Evolutionary conservation across 495 filamentous ascomycete species (phyloP).

Genomic region (Penicillium flavigenum): DNA sequence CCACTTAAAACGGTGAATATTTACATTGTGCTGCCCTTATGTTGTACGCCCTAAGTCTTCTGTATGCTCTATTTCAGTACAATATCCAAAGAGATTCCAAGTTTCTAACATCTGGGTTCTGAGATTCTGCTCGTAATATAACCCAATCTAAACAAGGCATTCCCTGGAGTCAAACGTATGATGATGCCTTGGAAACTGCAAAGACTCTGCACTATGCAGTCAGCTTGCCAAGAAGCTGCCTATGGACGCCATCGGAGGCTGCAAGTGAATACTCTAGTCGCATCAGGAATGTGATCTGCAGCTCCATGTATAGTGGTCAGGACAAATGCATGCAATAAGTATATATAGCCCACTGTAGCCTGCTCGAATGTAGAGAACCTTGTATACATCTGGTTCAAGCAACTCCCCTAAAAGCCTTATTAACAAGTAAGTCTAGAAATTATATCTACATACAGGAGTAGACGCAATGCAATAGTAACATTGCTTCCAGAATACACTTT

Average conservation of each 20-base stretch:
- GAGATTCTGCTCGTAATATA: neutral
- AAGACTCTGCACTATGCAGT: conserved; percentile 18
- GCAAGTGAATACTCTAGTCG: conserved; percentile 8
- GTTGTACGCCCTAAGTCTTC: neutral
- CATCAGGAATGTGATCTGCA: conserved; percentile 11
- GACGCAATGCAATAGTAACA: conserved; percentile 14
- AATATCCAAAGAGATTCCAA: neutral
- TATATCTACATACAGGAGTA: neutral
- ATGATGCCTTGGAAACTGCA: conserved; percentile 17
- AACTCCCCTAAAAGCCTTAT: neutral
- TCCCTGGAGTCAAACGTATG: conserved; percentile 7
- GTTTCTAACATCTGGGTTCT: neutral
- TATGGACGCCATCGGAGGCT: conserved; percentile 12
- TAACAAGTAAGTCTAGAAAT: neutral
- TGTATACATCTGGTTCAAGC: neutral
- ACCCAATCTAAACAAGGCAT: neutral
- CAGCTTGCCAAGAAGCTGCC: conserved; percentile 20
- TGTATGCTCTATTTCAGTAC: neutral
- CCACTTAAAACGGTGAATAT: conserved; percentile 4
- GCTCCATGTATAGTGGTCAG: conserved; percentile 1
- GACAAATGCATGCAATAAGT: conserved; percentile 5
- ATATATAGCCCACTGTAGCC: conserved; percentile 6
- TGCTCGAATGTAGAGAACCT: neutral
- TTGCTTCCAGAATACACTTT: conserved; percentile 13
- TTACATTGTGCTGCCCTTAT: conserved; percentile 1